These are phyloP conservation scores for Sarocladiaceae sp. DNA, from an alignment of 2,329 filamentous ascomycete species.

Conservation along the genomic window DNA sequence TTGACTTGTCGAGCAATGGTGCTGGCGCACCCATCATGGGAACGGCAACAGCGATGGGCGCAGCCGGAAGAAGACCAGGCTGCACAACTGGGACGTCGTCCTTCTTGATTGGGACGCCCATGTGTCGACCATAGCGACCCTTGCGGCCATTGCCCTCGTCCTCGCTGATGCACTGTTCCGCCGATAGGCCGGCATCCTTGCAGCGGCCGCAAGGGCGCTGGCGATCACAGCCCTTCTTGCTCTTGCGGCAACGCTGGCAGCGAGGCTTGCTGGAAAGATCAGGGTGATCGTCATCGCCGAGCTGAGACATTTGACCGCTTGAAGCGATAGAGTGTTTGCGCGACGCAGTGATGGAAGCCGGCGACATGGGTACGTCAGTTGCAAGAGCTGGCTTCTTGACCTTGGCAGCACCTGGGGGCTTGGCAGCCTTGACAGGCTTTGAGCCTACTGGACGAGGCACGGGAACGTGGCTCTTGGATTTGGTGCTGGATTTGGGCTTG, in stretches of 20 bases:
- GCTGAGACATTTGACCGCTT: constrained; percentile 40
- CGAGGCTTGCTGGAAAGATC: constrained; percentile 94
- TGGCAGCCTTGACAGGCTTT: constrained; percentile 41
- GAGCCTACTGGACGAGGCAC: constrained; percentile 13
- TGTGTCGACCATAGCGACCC: constrained; percentile 77
- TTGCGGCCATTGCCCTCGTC: constrained; percentile 97
- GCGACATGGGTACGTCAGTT: constrained; percentile 50
- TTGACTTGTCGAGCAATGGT: constrained; percentile 45
- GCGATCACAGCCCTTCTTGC: constrained; percentile 97
- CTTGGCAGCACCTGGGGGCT: constrained; percentile 35
- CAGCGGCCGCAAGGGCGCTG: constrained; percentile 93
- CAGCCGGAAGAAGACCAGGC: constrained; percentile 37
- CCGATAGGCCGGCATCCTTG: constrained; percentile 89
- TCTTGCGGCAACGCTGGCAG: constrained; percentile 97
- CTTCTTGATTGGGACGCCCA: constrained; percentile 62
- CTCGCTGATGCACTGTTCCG: constrained; percentile 93
- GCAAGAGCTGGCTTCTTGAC: constrained; percentile 47
- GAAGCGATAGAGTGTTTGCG: constrained; percentile 74
- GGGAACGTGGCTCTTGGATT: constrained; percentile 19
- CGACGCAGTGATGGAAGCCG: constrained; percentile 64
- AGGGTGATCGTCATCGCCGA: constrained; percentile 80
- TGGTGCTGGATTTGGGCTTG: constrained; percentile 29
- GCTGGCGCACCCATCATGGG: constrained; percentile 24
- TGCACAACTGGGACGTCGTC: constrained; percentile 42
- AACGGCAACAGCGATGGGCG: constrained; percentile 36